A percentile compares a stretch with the other conserved stretches of the same genome.
phyloP scores from a whole-genome alignment of 331 rosid species.

The Malus hybrid region DNA sequence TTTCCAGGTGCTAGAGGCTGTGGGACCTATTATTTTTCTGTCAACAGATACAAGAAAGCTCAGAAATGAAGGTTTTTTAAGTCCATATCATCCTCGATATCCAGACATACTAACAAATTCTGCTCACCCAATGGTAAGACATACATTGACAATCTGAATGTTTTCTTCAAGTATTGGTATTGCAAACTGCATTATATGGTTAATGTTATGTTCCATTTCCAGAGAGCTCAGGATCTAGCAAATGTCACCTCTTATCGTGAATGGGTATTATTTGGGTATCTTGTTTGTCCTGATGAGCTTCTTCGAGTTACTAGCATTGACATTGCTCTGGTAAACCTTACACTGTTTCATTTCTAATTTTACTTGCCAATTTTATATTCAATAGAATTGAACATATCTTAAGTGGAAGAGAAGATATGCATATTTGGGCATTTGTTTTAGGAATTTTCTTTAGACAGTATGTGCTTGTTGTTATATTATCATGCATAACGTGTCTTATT shows the following conservation, averaged over 20 bases:
- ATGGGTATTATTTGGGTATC: constrained; percentile 97
- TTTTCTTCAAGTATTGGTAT: constrained; percentile 9
- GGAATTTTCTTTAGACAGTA: not conserved
- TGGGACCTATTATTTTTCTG: constrained; percentile 89
- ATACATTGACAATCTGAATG: constrained; percentile 1
- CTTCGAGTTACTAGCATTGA: constrained; percentile 98
- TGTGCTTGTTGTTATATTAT: not conserved
- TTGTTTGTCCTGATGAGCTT: constrained; percentile 98
- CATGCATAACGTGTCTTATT: not conserved
- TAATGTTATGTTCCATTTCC: constrained; percentile 20
- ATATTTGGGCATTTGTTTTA: not conserved
- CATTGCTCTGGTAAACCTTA: constrained; percentile 75
- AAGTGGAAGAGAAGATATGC: not conserved
- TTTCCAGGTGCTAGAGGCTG: constrained; percentile 91
- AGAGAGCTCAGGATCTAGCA: constrained; percentile 99
- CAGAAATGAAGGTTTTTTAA: constrained; percentile 91
- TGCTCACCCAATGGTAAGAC: constrained; percentile 93
- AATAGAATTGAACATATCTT: constrained; percentile 9
- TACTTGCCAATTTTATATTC: not conserved
- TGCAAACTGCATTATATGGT: constrained; percentile 4
- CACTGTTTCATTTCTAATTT: constrained; percentile 4
- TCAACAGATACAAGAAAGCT: constrained; percentile 98
- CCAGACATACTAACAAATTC: constrained; percentile 98
- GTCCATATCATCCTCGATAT: constrained; percentile 98
- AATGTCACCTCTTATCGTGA: constrained; percentile 95